Evolutionary conservation across 2,329 filamentous ascomycete genomes (phyloP), one percentile per base, ranked within the genome.

Genomic region (Alternaria conjuncta): DNA sequence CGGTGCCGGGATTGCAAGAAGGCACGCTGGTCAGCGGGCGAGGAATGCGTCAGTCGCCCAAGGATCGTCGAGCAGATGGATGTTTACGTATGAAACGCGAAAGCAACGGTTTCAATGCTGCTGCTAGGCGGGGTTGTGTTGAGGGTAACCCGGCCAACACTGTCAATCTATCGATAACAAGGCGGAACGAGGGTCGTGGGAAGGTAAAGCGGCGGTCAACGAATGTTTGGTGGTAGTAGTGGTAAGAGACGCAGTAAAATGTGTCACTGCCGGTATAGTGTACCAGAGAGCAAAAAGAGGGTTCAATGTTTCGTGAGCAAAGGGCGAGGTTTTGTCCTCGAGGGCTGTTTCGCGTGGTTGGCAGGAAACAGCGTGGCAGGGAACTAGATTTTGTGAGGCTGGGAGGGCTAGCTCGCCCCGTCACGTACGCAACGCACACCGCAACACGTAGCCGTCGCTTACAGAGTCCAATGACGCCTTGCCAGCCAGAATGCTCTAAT

Each of bases 41-140:
- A 74, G 66, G 63, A 71, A 66, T 68, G 66, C 60, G 59, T 65
- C 74, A 44, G 61, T 73, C 61, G 66, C 59, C 70, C 62, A 68
- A 20, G 41, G 64, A 61, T 45, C 25, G 53, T 65, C 61, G 47
- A 58, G 60, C 64, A 63, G 70, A 57, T 66, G 63, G 69, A 71
- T 68, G 57, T 25, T 58, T 49, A 41, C 36, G 36, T 41, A 65
- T 76, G 75, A 77, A 77, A 78, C 74, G 67, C 55, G 61, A 69
- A 68, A 68, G 63, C 26, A 58, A 56, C 25, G 41, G 53, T 21
- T 45, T 60, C 65, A 68, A 60, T 70, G 67, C 30, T 25, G 30
- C 46, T 51, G 30, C 43, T 32, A 41, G 12, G 50, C 23, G 44
- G 49, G 53, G 36, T 41, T 41, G 15, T 44, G 57, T 18, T 50